phyloP scores from a whole-genome alignment of 2,329 filamentous ascomycete species.

The Scedosporium minutisporum region DNA sequence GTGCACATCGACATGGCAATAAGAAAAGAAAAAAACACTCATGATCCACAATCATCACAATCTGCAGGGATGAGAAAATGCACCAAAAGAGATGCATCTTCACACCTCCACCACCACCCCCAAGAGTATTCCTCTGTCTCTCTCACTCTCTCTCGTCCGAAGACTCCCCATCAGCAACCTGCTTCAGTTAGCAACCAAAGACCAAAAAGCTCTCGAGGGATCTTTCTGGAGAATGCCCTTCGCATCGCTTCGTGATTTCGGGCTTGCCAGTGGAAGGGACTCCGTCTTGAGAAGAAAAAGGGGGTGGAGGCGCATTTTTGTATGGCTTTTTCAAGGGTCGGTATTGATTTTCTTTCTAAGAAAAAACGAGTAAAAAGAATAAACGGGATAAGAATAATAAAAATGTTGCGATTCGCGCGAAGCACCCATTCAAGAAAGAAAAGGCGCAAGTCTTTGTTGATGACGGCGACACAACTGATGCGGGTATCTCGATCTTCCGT shows the following conservation, averaged over 20 bases:
- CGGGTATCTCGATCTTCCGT: slow-evolving; percentile 2
- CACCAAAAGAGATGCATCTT: too few species aligned
- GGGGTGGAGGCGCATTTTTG: not conserved
- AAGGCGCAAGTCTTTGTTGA: too few species aligned
- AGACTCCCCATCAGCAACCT: not conserved
- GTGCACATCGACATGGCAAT: too few species aligned
- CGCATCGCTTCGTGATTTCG: not conserved
- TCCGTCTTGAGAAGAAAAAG: not conserved
- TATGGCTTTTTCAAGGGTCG: not conserved
- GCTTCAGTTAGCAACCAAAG: not conserved
- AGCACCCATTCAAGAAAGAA: too few species aligned
- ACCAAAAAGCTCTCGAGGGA: not conserved
- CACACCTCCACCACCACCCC: too few species aligned
- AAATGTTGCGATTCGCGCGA: not conserved
- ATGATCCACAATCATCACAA: too few species aligned
- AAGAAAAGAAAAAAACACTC: too few species aligned
- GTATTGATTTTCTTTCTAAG: not conserved
- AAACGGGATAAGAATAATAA: not conserved
- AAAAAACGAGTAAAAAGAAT: not conserved
- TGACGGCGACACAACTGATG: not conserved
- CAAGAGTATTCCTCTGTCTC: too few species aligned
- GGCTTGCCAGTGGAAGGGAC: not conserved
- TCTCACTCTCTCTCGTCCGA: too few species aligned
- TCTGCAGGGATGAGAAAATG: too few species aligned
- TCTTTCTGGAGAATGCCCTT: not conserved